Evolutionary conservation across 352 stramenopile genomes (phyloP), one percentile per base, ranked within the genome.

Genomic region (Phytopythium boreale): DNA sequence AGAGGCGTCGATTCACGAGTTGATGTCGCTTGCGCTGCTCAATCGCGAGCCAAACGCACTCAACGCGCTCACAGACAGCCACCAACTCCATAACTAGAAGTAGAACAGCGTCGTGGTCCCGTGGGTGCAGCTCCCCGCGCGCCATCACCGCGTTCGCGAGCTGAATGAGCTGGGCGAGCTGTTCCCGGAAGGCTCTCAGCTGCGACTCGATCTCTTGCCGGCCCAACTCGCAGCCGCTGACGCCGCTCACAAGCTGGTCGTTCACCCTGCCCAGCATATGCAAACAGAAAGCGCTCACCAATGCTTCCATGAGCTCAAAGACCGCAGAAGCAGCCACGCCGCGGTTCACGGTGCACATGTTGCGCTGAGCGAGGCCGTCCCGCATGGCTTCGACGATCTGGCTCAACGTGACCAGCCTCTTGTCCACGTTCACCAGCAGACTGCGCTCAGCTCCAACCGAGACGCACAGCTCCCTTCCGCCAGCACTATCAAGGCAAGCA

Each of bases 201-300:
- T 88, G 77, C 29, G 74, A 69, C n/a, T 71, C 62, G 2, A 90
- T 64, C 27, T 81, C 56, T 60, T 70, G 14, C 59, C 75, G 31
- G 43, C 68, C 59, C 20, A 56, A 29, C 60, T 71, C 22, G 64
- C 66, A 62, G 56, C 67, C 62, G 58, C 68, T 63, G 46, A 72
- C 24, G 39, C 74, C 15, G 66, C 63, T 56, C 55, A 77, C 76
- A 44, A 90, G 74, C 50, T 87, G 78, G 43, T 82, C 76, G 55
- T 77, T 89, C 6, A 89, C 64, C 26, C 71, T 70, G 12, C 69
- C 61, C 52, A 90, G 51, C 10, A 79, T 74, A 31, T 90, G 76
- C 43, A 90, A 46, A 52, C 77, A 86, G 56, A 88, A 90, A 10
- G 77, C 76, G 4, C 72, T 79, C n/a, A 89, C 22, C 27, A 88